Evolutionary conservation across 352 stramenopile species (phyloP), one percentile per base, ranked within the genome.

Genomic region (Phytophthora melonis): DNA sequence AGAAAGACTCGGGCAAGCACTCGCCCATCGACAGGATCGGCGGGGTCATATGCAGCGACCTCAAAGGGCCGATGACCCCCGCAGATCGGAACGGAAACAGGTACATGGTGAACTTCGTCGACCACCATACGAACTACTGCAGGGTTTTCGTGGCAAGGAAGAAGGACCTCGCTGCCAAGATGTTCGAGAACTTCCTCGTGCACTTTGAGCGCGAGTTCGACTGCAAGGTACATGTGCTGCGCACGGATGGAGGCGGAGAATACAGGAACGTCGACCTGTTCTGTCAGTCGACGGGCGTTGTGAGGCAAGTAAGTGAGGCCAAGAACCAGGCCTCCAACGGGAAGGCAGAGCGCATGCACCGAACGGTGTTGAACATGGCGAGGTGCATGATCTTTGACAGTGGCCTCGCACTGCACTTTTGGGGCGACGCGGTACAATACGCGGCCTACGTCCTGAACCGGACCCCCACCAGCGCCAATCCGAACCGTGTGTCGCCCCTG

Each of bases 1-100:
- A 41, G 18, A 45, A 43, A 9, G 53, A 58, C 16, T 43, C 25
- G 8, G 27, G 53, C 5, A 34, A 30, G 11, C 27, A 58, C 23
- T 45, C 53, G 6, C 23, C 53, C 27, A 58, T 58, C 53, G 53
- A 58, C 25, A 43, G 53, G 25, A 41, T 58, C 6, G 53, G 53
- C 3, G 53, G 53, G 0, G 53, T 58, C 0, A 58, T 58, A 3
- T 58, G 53, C 14, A 43, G 25, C 3, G 53, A 58, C n/a, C 34
- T 58, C 18, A 58, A 58, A 8, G 53, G 53, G 2, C 53, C 53
- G 16, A 58, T 58, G 53, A 58, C 53, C 6, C 53, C 53, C 1
- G 16, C 14, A 9, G 53, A 41, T 19, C 41, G 41, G 1, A 16
- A 49, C 11, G 41, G 41, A 14, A 49, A 18, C 16, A n/a, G 39